Evolutionary conservation across 352 stramenopile species (phyloP), one percentile per base, ranked within the genome.

Genomic region (Saprolegnia diclina): DNA sequence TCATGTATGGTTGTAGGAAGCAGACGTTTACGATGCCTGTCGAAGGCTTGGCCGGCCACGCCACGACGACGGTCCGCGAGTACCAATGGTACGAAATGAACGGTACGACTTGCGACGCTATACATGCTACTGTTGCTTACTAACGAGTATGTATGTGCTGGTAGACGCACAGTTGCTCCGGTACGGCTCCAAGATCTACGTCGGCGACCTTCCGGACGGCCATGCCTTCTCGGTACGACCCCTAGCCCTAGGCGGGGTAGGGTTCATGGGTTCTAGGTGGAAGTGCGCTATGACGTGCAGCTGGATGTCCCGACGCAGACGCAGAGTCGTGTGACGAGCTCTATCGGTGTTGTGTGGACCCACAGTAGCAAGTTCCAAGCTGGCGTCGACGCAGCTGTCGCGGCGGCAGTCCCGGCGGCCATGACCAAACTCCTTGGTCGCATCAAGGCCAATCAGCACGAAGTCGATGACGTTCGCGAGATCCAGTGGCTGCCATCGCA

Each of bases 401-500:
- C 24, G 3, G 11, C 11, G 1, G 52, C 52, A 4, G 24, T 59
- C 24, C 11, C 52, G 24, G 52, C 16, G 13, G 2, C 52, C 11
- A 59, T 21, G 11, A n/a, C 11, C 11, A 14, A 1, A 16, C 24
- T 59, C 35, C 52, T 59, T n/a, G 19, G 3, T 1, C 52, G 11
- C 35, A 40, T 59, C 52, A 16, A 59, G n/a, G 35, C 11, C 35
- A 14, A 59, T 9, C 24, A 42, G 24, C 52, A 59, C 52, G 3
- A 59, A n/a, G 35, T 59, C 35, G 52, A 59, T 7, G 52, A 59
- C 35, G 52, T 59, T 9, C 52, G 52, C 35, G 52, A 59, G 24
- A 59, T 59, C n/a, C 11, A 14, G 24, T 59, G 52, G 52, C 53
- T 69, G 32, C 63, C 63, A 18, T 69, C 42, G 32, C 63, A 52